Percentiles rank a stretch among this genome's conserved stretches.
These are phyloP conservation scores for Fusarium secorum DNA, from an alignment of 2,329 filamentous ascomycete genomes.

Conservation along the genomic window DNA sequence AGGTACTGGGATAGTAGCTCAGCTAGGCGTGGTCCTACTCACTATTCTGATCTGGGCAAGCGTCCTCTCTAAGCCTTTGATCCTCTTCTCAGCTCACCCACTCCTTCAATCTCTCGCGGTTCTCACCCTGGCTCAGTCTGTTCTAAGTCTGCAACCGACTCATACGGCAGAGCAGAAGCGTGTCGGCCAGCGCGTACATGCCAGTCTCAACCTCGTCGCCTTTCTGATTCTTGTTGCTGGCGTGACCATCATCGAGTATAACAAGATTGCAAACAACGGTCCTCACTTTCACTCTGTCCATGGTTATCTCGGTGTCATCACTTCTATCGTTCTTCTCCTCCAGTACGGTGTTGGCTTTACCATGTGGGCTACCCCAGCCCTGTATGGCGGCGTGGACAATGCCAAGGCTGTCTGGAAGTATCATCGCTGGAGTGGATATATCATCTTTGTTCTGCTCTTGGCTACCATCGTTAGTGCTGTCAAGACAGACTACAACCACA, in stretches of 20 bases:
- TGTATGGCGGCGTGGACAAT: slow-evolving; percentile 81
- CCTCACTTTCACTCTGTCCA: slow-evolving; percentile 83
- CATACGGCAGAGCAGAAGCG: slow-evolving; percentile 77
- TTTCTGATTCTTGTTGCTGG: slow-evolving; percentile 69
- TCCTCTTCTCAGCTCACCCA: slow-evolving; percentile 89
- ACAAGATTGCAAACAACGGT: slow-evolving; percentile 75
- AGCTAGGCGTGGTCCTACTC: slow-evolving; percentile 80
- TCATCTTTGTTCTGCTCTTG: slow-evolving; percentile 73
- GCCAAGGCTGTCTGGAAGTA: slow-evolving; percentile 92
- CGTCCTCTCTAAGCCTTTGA: slow-evolving; percentile 73
- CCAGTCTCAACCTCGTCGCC: slow-evolving; percentile 71
- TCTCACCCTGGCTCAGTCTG: slow-evolving; percentile 78
- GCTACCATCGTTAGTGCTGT: slow-evolving; percentile 79
- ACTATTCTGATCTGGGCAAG: slow-evolving; percentile 78
- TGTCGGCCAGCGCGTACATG: slow-evolving; percentile 68
- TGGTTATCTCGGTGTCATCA: slow-evolving; percentile 81
- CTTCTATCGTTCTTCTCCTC: slow-evolving; percentile 72
- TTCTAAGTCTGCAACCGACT: slow-evolving; percentile 88
- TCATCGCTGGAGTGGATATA: slow-evolving; percentile 81
- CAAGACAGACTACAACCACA: slow-evolving; percentile 76
- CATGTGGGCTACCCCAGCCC: slow-evolving; percentile 75
- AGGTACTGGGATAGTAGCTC: slow-evolving; percentile 85
- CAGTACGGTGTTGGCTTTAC: slow-evolving; percentile 84
- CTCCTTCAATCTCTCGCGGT: slow-evolving; percentile 73
- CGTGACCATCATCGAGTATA: slow-evolving; percentile 78